Percentiles rank a stretch among this genome's conserved stretches.
Conservation (phyloP, 2,329 filamentous ascomycete genomes). For the Ceratocystis variospora region DNA sequence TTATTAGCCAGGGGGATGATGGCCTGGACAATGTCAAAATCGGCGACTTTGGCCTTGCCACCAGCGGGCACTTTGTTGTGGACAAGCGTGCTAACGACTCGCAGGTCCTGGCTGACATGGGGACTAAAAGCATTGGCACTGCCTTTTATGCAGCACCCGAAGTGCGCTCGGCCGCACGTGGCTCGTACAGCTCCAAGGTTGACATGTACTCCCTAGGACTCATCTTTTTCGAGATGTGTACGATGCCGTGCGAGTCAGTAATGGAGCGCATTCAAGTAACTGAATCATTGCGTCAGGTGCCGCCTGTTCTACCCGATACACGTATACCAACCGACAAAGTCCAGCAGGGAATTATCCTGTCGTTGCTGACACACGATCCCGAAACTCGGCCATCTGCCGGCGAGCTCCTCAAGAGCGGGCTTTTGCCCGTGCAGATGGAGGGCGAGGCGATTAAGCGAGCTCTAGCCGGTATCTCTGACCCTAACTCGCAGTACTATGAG, state of each 20-base stretch:
- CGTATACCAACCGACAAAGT: conserved; percentile 58
- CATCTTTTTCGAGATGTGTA: conserved; percentile 98
- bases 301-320: conserved; percentile 55
- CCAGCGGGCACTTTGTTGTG: conserved; percentile 62
- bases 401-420: conserved; percentile 72
- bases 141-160: conserved; percentile 90
- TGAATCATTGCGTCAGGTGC: conserved; percentile 51
- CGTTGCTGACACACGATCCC: conserved; percentile 68
- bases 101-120: conserved; percentile 35
- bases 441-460: conserved; percentile 79
- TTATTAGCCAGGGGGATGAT: conserved; percentile 58
- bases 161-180: conserved; percentile 58
- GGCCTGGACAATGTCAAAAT: conserved; percentile 82
- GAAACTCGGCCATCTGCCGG: conserved; percentile 68
- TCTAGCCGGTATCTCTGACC: conserved; percentile 66
- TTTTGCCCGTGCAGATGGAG: conserved; percentile 81
- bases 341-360: conserved; percentile 65
- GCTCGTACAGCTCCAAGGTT: conserved; percentile 81
- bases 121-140: conserved; percentile 61
- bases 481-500: conserved; percentile 73
- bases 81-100: conserved; percentile 34
- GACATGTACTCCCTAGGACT: conserved; percentile 98
- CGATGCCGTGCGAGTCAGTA: conserved; percentile 45
- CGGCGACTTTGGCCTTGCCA: conserved; percentile 90
- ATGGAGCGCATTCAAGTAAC: conserved; percentile 54